phyloP scores from a whole-genome alignment of 805 yeast species.

The Nakazawaea holstii region DNA sequence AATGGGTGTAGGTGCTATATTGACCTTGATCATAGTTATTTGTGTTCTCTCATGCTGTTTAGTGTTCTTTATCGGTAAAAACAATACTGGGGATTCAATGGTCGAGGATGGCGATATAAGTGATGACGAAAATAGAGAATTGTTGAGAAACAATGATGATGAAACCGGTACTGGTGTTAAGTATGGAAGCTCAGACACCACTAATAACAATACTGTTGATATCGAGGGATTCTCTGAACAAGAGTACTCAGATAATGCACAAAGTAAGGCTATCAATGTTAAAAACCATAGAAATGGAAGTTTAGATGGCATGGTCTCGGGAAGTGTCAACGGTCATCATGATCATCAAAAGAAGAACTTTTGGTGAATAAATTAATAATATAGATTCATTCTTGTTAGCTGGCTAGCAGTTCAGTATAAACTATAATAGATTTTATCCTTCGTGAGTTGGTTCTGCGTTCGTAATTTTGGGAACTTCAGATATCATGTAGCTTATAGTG shows the following conservation, averaged over 20 bases:
- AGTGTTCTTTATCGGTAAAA: conserved; percentile 26
- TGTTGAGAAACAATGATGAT: background rate
- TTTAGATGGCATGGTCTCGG: background rate
- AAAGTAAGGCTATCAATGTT: conserved; percentile 18
- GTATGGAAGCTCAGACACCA: background rate
- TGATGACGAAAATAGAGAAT: conserved; percentile 2
- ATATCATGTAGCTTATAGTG: too few relatives aligned
- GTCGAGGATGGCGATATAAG: background rate
- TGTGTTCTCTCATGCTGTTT: conserved; percentile 29
- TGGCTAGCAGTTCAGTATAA: too few relatives aligned
- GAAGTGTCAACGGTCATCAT: background rate
- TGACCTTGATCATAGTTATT: conserved; percentile 46
- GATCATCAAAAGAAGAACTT: conserved; percentile 3
- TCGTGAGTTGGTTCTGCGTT: too few relatives aligned
- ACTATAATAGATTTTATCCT: too few relatives aligned
- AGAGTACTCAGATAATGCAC: conserved; percentile 23
- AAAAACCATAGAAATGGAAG: background rate
- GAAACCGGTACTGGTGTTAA: background rate
- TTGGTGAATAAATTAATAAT: too few relatives aligned
- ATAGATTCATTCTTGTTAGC: too few relatives aligned
- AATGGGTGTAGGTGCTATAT: conserved; percentile 57
- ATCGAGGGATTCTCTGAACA: conserved; percentile 17
- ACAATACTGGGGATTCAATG: conserved; percentile 7
- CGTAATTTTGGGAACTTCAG: too few relatives aligned
- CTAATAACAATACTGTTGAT: background rate